Percentiles rank a stretch among this genome's conserved stretches.
phyloP scores from a whole-genome alignment of 2,329 filamentous ascomycete genomes.

The Beauveria sp. region DNA sequence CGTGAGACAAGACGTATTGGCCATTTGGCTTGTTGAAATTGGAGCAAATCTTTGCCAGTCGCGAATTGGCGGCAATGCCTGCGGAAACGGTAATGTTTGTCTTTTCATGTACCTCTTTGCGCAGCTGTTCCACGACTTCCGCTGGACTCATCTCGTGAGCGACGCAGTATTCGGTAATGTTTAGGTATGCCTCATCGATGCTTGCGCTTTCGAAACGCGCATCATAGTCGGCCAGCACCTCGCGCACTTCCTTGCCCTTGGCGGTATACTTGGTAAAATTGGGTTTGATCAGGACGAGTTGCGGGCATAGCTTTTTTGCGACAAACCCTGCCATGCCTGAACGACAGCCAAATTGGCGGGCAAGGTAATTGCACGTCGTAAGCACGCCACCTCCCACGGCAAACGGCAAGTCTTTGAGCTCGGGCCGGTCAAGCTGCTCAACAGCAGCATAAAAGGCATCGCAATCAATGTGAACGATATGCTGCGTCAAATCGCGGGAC shows the following conservation, averaged over 20 bases:
- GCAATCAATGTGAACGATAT: constrained; percentile 88
- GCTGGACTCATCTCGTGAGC: constrained; percentile 61
- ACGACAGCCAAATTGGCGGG: constrained; percentile 80
- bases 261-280: constrained; percentile 88
- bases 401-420: constrained; percentile 80
- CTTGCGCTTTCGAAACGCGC: constrained; percentile 86
- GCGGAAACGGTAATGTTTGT: constrained; percentile 86
- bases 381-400: constrained; percentile 69
- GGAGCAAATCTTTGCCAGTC: constrained; percentile 89
- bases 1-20: constrained; percentile 68
- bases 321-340: constrained; percentile 97
- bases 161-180: constrained; percentile 80
- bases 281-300: constrained; percentile 71
- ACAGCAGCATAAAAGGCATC: constrained; percentile 97
- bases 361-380: constrained; percentile 76
- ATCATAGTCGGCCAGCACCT: constrained; percentile 80
- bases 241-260: constrained; percentile 81
- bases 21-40: constrained; percentile 97
- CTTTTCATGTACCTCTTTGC: constrained; percentile 65
- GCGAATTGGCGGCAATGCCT: constrained; percentile 88
- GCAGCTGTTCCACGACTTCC: constrained; percentile 69
- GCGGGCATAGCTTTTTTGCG: constrained; percentile 85
- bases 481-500: constrained; percentile 72
- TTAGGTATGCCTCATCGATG: constrained; percentile 93
- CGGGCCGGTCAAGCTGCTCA: constrained; percentile 75